These are phyloP conservation scores for Crucihimalaya himalaica DNA, from an alignment of 345 rosid species.

Conservation along the genomic window DNA sequence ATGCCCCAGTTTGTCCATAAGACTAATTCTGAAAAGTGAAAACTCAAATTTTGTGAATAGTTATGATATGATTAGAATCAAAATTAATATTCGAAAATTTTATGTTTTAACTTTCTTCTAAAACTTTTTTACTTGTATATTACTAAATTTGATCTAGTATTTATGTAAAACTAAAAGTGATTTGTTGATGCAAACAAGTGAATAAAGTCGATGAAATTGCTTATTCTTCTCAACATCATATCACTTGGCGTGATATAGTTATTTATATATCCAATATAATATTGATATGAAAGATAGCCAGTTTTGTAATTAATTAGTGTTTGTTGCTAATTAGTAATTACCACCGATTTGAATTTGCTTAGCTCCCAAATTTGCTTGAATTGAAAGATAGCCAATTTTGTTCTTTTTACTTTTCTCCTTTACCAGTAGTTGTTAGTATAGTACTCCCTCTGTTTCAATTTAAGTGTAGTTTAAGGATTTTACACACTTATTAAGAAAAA, in stretches of 20 bases:
- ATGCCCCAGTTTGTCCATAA: not conserved
- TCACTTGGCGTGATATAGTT: too few relatives aligned
- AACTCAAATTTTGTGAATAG: conserved; percentile 12
- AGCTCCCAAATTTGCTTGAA: conserved; percentile 26
- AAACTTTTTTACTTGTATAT: not conserved
- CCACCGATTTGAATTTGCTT: conserved; percentile 25
- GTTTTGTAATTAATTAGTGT: too few relatives aligned
- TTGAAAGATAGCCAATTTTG: conserved; percentile 16
- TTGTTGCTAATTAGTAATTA: not conserved
- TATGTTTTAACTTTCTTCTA: not conserved
- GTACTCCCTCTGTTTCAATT: too few relatives aligned
- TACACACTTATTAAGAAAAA: too few relatives aligned
- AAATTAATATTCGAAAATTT: not conserved
- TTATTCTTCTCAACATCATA: not conserved
- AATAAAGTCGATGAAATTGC: not conserved
- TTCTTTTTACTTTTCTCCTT: conserved; percentile 28
- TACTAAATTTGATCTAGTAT: not conserved
- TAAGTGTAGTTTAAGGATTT: too few relatives aligned
- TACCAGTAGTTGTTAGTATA: conserved; percentile 3
- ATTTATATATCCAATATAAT: too few relatives aligned
- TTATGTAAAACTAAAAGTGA: not conserved
- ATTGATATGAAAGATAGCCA: too few relatives aligned
- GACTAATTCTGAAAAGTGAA: conserved; percentile 21
- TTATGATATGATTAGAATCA: not conserved
- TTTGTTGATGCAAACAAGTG: not conserved